A percentile compares a stretch with the other conserved stretches of the same genome.
Evolutionary conservation across 179 eudicot genomes (phyloP).

Genomic region (Nepenthes alata): DNA sequence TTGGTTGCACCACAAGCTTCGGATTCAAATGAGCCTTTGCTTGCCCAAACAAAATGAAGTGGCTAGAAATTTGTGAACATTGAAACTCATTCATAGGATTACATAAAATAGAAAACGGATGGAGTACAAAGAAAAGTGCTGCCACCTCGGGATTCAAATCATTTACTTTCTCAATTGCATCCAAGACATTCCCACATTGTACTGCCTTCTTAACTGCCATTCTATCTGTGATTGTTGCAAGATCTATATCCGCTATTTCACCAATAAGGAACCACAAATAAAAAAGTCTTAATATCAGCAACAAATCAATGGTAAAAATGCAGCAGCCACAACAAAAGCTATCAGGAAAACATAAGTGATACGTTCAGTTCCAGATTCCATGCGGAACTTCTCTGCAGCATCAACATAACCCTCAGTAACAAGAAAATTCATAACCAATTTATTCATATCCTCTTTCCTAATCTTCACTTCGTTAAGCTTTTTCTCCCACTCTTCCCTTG

Average conservation of each 20-base stretch:
- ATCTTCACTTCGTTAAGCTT: slow-evolving; percentile 59
- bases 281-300: background rate
- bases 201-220: slow-evolving; percentile 99
- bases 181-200: slow-evolving; percentile 87
- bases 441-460: slow-evolving; percentile 76
- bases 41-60: too few species aligned
- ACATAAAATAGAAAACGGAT: background rate
- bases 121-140: background rate
- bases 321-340: background rate
- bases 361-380: slow-evolving; percentile 92
- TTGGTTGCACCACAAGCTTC: too few species aligned
- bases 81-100: background rate
- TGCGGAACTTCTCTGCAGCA: slow-evolving; percentile 81
- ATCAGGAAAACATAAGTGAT: slow-evolving; percentile 35
- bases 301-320: background rate
- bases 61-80: too few species aligned
- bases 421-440: slow-evolving; percentile 86
- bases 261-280: slow-evolving; percentile 42
- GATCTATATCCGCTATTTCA: slow-evolving; percentile 79
- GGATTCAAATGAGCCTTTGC: too few species aligned
- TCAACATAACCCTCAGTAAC: slow-evolving; percentile 97
- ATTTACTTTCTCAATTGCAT: slow-evolving; percentile 95
- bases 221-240: slow-evolving; percentile 80
- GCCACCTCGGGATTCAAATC: slow-evolving; percentile 95
- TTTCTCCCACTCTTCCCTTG: slow-evolving; percentile 89